These are phyloP conservation scores for Fusarium caatingaense DNA, from an alignment of 2,329 filamentous ascomycete species.

Conservation along the genomic window DNA sequence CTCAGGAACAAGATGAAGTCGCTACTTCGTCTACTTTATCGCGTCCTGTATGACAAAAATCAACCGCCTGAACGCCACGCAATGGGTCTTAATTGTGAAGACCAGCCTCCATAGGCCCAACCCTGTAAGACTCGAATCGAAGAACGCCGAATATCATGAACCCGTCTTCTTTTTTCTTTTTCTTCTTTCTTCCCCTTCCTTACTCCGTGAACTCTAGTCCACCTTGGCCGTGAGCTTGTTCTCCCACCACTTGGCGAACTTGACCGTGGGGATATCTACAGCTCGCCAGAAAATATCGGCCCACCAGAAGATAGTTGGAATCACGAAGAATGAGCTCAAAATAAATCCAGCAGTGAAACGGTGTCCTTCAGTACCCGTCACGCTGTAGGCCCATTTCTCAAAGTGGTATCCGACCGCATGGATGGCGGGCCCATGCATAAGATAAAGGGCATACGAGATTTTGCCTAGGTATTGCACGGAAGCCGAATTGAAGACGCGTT, in stretches of 20 bases:
- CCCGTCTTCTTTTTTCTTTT: neutral
- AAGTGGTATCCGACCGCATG: slow-evolving; percentile 65
- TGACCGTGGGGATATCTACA: slow-evolving; percentile 67
- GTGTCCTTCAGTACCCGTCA: slow-evolving; percentile 60
- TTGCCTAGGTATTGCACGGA: slow-evolving; percentile 68
- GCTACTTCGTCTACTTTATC: slow-evolving; percentile 3
- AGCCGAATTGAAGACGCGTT: slow-evolving; percentile 61
- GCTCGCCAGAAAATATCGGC: slow-evolving; percentile 67
- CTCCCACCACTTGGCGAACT: slow-evolving; percentile 68
- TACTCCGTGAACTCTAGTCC: slow-evolving; percentile 29
- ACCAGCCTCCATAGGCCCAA: slow-evolving; percentile 5
- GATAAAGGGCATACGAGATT: slow-evolving; percentile 70
- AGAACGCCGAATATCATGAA: slow-evolving; percentile 19
- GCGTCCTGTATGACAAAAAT: slow-evolving; percentile 20
- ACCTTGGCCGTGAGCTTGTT: slow-evolving; percentile 52
- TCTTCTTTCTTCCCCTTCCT: neutral
- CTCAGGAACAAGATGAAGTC: neutral
- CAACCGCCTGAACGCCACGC: slow-evolving; percentile 33
- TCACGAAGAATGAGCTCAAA: slow-evolving; percentile 59
- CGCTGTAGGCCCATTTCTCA: slow-evolving; percentile 59
- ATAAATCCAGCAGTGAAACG: slow-evolving; percentile 60
- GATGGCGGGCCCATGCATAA: slow-evolving; percentile 69
- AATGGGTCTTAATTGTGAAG: neutral
- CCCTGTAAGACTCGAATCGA: slow-evolving; percentile 6
- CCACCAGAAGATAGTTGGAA: slow-evolving; percentile 65